Conservation (phyloP, 2,329 filamentous ascomycete genomes). For the Botrytis cinerea region DNA sequence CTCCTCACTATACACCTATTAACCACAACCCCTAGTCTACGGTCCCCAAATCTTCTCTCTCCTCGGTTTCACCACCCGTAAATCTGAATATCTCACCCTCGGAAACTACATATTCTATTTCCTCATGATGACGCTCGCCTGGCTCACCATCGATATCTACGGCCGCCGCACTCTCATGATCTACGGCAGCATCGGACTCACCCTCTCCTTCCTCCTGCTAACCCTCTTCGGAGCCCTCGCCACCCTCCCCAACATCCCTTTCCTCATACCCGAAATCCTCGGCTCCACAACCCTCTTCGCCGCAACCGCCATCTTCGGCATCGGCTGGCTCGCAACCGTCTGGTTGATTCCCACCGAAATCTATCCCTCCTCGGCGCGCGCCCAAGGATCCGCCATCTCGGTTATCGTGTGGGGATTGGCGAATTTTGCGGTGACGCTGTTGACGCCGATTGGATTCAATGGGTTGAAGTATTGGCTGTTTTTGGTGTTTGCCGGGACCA, state of each 20-base stretch:
- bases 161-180: conserved; percentile 56
- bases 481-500: conserved; percentile 57
- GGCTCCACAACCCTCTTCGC: conserved; percentile 56
- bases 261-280: conserved; percentile 49
- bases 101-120: conserved; percentile 64
- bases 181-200: conserved; percentile 52
- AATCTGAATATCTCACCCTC: conserved; percentile 58
- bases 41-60: conserved; percentile 65
- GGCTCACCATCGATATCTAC: conserved; percentile 58
- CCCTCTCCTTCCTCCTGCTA: conserved; percentile 53
- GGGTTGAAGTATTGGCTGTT: conserved; percentile 60
- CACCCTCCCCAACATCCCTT: conserved; percentile 45
- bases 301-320: conserved; percentile 61
- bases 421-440: conserved; percentile 48
- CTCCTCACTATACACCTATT: background rate
- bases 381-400: conserved; percentile 66
- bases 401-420: conserved; percentile 64
- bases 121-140: conserved; percentile 59
- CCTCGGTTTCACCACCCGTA: conserved; percentile 54
- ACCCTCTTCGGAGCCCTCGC: conserved; percentile 54
- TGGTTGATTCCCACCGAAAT: conserved; percentile 62
- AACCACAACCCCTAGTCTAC: conserved; percentile 51
- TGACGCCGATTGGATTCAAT: conserved; percentile 64
- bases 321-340: conserved; percentile 60
- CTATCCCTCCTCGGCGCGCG: conserved; percentile 60